Conservation (phyloP, 2,329 filamentous ascomycete species). For the Fusarium paranaense region DNA sequence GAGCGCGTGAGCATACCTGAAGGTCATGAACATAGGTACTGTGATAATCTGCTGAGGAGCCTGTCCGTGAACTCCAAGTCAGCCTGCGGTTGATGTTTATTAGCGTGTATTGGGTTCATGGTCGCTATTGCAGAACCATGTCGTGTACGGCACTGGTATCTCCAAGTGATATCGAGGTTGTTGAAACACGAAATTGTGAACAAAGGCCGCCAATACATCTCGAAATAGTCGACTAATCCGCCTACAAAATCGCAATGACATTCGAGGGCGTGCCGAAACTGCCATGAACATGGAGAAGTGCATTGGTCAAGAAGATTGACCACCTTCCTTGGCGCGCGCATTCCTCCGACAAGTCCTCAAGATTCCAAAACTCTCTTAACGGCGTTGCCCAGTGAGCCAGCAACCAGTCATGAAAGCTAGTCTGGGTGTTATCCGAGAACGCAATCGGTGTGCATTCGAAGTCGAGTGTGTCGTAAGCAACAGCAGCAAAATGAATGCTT, state of each 20-base stretch:
- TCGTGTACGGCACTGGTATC: too few relatives aligned
- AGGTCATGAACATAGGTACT: not conserved
- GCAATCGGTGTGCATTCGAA: not conserved
- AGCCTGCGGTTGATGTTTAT: not conserved
- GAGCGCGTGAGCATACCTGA: not conserved
- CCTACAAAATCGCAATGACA: not conserved
- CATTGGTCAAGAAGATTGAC: not conserved
- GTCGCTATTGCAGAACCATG: too few relatives aligned
- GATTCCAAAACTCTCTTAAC: not conserved
- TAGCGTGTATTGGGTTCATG: not conserved
- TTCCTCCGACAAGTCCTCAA: not conserved
- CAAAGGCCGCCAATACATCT: not conserved
- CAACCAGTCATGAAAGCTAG: not conserved
- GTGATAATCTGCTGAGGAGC: too few relatives aligned
- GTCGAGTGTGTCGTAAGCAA: not conserved
- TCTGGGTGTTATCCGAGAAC: not conserved
- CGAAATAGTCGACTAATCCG: not conserved
- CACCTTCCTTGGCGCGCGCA: not conserved
- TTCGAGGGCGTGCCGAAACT: not conserved
- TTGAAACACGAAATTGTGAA: not conserved
- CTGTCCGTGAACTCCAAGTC: not conserved
- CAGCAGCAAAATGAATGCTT: not conserved
- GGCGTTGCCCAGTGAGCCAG: not conserved
- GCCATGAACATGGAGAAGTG: not conserved
- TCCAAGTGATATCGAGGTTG: not conserved